These are phyloP conservation scores for Dimargaris cristalligena DNA, from an alignment of 192 early-diverging fungal genomes.

Conservation along the genomic window DNA sequence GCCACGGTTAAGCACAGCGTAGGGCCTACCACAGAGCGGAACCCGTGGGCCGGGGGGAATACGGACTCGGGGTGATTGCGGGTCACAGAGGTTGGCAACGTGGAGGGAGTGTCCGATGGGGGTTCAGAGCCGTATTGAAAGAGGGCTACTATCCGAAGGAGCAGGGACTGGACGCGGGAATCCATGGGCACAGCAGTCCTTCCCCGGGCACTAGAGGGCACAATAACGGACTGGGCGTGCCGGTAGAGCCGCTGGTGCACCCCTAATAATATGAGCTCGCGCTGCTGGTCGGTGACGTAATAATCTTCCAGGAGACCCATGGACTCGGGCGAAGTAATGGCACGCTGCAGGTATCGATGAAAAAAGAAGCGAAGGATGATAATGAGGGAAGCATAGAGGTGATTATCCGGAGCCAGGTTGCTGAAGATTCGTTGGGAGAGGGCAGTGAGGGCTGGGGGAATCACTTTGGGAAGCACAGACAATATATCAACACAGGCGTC, in stretches of 20 bases:
- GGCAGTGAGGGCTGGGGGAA: not conserved
- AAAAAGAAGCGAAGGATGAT: slow-evolving; percentile 11
- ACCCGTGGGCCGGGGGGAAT: not conserved
- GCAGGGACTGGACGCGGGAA: not conserved
- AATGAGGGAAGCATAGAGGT: slow-evolving; percentile 4
- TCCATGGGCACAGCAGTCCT: not conserved
- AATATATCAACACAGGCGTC: slow-evolving; percentile 7
- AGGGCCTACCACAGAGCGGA: not conserved
- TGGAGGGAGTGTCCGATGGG: not conserved
- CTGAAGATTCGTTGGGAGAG: not conserved
- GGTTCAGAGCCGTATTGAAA: not conserved
- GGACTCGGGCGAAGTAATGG: slow-evolving; percentile 1
- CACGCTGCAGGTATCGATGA: slow-evolving; percentile 4
- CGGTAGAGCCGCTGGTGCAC: slow-evolving; percentile 8
- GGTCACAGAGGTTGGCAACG: too few relatives aligned
- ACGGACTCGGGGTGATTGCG: too few relatives aligned
- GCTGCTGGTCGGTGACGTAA: slow-evolving; percentile 1
- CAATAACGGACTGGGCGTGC: slow-evolving; percentile 7
- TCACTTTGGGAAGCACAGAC: not conserved
- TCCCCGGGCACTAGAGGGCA: slow-evolving; percentile 2
- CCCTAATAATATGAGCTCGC: not conserved
- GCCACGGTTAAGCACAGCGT: not conserved
- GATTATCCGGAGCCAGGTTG: not conserved
- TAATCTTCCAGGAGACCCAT: slow-evolving; percentile 3
- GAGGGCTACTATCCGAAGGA: not conserved